Evolutionary conservation across 129 eudicot species (phyloP).

Genomic region (Helianthus annuus): HanXRQr2.0-SUNRISE NC_035446.2:164016763-164017262

Average conservation of each 20-base stretch:
- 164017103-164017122: too few relatives aligned
- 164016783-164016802: neutral
- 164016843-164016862: slow-evolving; percentile 62
- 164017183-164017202: too few relatives aligned
- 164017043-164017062: neutral
- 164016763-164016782: slow-evolving; percentile 46
- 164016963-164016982: neutral
- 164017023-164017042: too few relatives aligned
- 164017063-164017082: neutral
- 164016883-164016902: slow-evolving; percentile 74
- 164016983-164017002: neutral
- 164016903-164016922: slow-evolving; percentile 87
- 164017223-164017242: too few relatives aligned
- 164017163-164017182: too few relatives aligned
- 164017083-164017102: too few relatives aligned
- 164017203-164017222: too few relatives aligned
- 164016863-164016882: slow-evolving; percentile 72
- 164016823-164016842: neutral
- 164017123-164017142: neutral
- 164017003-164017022: neutral
- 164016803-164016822: neutral
- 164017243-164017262: too few relatives aligned
- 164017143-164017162: too few relatives aligned
- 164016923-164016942: slow-evolving; percentile 76
- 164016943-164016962: slow-evolving; percentile 36